Evolutionary conservation across 176 grass and related monocot species (phyloP), one percentile per base, ranked within the genome.

Genomic region (Metroxylon sagu): DNA sequence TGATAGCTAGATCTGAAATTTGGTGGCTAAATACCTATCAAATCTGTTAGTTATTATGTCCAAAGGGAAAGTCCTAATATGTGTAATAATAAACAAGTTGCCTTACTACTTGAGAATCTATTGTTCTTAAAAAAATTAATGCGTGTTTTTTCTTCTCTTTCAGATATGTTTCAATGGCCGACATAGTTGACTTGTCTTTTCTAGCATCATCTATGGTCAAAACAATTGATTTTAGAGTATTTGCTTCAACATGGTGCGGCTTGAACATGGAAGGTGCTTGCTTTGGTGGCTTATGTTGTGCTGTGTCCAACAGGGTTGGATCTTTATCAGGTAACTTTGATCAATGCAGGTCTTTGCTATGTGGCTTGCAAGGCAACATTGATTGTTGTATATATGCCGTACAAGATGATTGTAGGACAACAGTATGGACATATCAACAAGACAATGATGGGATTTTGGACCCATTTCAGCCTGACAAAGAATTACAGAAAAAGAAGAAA

Each of bases 221-320:
- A 73, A 92, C 56, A 14, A 85, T 89, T 73, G 93, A 98, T 73
- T 92, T 98, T 68, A 85, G 84, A 73, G 67, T 98, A 55, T 98
- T 85, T 73, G 69, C 82, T 16, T 85, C 84, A 1, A 54, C 75
- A 25, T 92, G 87, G 87, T 98, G 87, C 8, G 82, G 84, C 19
- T 54, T 83, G 78, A 80, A 89, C 65, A 85, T 98, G 69, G 58
- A 21, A 65, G 79, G 70, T 54, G 39, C 93, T 59, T 92, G 88
- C 57, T 89, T 77, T 61, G 83, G 76, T 64, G 55, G 60, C 25
- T 50, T 80, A 16, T 98, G 81, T 62, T 98, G 84, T 75, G 53
- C 78, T 77, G 73, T 98, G 72, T 85, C 84, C 67, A 23, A 23
- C 21, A 61, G 69, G 16, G 66, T 58, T 52, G 54, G 67, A 65